Conservation (phyloP, 768 basidiomycete species). For the Rossbeevera mucosa region DNA sequence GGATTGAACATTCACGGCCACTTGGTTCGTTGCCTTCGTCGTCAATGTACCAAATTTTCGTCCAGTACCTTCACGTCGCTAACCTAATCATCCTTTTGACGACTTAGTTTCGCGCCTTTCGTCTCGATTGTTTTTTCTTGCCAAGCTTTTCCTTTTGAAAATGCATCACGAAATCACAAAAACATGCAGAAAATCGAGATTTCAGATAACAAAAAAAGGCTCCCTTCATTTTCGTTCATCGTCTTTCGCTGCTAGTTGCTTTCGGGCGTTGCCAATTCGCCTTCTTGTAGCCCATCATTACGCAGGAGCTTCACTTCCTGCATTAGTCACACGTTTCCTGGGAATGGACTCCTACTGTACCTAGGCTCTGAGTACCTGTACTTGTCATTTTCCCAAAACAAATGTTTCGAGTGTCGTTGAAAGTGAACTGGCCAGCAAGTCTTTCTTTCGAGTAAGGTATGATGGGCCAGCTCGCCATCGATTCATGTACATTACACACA, state of each 20-base stretch:
- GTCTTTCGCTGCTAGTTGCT: slow-evolving; percentile 15
- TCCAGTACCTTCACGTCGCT: slow-evolving; percentile 30
- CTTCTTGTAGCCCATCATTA: neutral
- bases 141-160: slow-evolving; percentile 32
- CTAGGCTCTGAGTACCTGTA: slow-evolving; percentile 18
- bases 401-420: too few species aligned
- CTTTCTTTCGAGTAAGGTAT: neutral
- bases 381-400: slow-evolving; percentile 3
- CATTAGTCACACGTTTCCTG: slow-evolving; percentile 39
- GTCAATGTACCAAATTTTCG: slow-evolving; percentile 32
- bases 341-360: slow-evolving; percentile 14
- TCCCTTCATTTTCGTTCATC: slow-evolving; percentile 28
- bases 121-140: slow-evolving; percentile 36
- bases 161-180: slow-evolving; percentile 34
- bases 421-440: neutral
- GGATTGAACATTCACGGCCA: slow-evolving; percentile 33
- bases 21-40: slow-evolving; percentile 25
- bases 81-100: slow-evolving; percentile 35
- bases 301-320: slow-evolving; percentile 26
- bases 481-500: slow-evolving; percentile 7
- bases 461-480: neutral
- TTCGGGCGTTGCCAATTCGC: slow-evolving; percentile 8
- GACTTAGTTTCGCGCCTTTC: slow-evolving; percentile 33
- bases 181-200: slow-evolving; percentile 32
- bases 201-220: slow-evolving; percentile 46